phyloP scores from a whole-genome alignment of 2,329 filamentous ascomycete genomes.

The Periglandula ipomoeae region DNA sequence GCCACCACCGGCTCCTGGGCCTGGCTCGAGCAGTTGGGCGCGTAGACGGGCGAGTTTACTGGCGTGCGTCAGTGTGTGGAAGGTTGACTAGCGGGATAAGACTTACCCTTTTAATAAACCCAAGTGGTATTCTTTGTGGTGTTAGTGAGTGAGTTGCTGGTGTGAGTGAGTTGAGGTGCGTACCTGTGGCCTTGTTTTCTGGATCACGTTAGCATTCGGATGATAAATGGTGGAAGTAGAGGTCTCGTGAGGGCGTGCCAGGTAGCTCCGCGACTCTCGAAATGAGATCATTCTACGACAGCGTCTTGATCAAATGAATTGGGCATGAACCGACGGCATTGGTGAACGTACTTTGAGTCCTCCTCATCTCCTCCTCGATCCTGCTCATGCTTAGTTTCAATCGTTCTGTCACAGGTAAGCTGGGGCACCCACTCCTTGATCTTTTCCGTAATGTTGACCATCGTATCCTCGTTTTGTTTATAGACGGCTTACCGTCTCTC shows the following conservation, averaged over 20 bases:
- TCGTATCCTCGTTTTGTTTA: constrained; percentile 37
- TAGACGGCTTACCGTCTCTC: constrained; percentile 21
- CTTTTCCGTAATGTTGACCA: constrained; percentile 99
- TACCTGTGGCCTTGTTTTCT: constrained; percentile 99
- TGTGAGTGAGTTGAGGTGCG: constrained; percentile 18
- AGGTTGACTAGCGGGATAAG: background rate
- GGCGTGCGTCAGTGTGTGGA: constrained; percentile 45
- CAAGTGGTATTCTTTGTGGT: constrained; percentile 78
- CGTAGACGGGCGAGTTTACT: constrained; percentile 94
- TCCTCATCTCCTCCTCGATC: constrained; percentile 99
- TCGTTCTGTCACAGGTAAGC: background rate
- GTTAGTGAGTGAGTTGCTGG: constrained; percentile 9
- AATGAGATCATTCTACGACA: no score
- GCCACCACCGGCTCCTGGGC: constrained; percentile 65
- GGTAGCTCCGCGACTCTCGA: no score
- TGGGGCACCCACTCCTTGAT: constrained; percentile 78
- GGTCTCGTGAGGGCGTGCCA: no score
- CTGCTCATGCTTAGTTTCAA: constrained; percentile 37
- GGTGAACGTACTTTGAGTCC: constrained; percentile 76
- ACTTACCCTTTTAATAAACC: constrained; percentile 89
- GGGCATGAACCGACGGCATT: background rate
- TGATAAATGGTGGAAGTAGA: no score
- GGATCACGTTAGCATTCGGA: constrained; percentile 25
- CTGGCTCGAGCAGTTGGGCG: constrained; percentile 88
- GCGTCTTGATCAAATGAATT: no score